These are phyloP conservation scores for Linderniella brevidens DNA, from an alignment of 257 asterid genomes.

Conservation along the genomic window DNA sequence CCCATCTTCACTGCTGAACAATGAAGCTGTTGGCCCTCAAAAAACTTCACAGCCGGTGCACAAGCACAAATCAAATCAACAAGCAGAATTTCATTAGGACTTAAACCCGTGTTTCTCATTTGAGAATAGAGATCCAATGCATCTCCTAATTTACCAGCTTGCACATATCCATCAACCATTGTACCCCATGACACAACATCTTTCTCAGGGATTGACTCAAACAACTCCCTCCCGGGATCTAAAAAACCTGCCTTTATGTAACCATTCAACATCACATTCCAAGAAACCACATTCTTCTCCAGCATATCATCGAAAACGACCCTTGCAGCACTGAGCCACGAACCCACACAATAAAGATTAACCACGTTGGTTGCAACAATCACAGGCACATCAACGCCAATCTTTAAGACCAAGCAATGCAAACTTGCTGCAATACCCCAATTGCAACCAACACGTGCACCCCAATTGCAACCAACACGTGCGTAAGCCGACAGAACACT, in stretches of 20 bases:
- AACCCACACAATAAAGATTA: constrained; percentile 32
- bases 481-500: constrained; percentile 46
- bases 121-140: constrained; percentile 35
- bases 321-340: constrained; percentile 30
- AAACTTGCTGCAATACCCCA: constrained; percentile 24
- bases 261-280: constrained; percentile 90
- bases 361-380: constrained; percentile 64
- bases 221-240: constrained; percentile 36
- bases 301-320: constrained; percentile 36
- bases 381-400: constrained; percentile 41
- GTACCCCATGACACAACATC: constrained; percentile 96
- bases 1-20: constrained; percentile 36
- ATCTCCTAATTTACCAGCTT: constrained; percentile 38
- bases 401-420: constrained; percentile 60
- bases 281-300: constrained; percentile 52
- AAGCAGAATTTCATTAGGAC: constrained; percentile 68
- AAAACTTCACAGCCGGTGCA: constrained; percentile 23
- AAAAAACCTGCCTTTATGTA: constrained; percentile 50
- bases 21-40: constrained; percentile 70
- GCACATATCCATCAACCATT: constrained; percentile 54
- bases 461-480: constrained; percentile 21
- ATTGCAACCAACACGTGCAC: constrained; percentile 24
- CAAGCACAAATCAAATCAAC: constrained; percentile 68
- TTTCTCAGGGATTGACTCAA: constrained; percentile 38
- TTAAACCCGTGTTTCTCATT: constrained; percentile 42